Conservation (phyloP, 1,139 yeast genomes). For the Hanseniaspora uvarum region DNA sequence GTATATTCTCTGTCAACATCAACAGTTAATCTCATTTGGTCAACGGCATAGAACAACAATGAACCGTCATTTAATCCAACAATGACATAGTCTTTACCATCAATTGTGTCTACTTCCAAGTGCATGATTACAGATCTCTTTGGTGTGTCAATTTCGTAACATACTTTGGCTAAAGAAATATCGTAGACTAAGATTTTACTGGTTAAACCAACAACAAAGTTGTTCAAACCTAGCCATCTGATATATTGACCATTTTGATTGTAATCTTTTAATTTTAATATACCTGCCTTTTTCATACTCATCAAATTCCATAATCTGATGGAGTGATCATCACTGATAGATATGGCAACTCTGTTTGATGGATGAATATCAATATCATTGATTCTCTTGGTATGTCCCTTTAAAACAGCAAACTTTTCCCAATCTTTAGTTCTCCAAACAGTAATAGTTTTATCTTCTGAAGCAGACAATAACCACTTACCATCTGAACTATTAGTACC, state of each 20-base stretch:
- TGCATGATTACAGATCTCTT: conserved; percentile 59
- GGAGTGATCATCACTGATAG: conserved; percentile 77
- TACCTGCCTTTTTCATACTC: conserved; percentile 95
- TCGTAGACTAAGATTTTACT: conserved; percentile 56
- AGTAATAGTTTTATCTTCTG: conserved; percentile 81
- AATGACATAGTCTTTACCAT: conserved; percentile 46
- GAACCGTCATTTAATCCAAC: conserved; percentile 66
- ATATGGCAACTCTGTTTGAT: conserved; percentile 80
- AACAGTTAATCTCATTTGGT: conserved; percentile 31
- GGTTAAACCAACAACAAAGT: conserved; percentile 65
- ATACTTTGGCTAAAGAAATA: conserved; percentile 53
- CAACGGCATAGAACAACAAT: conserved; percentile 45
- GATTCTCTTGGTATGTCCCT: conserved; percentile 71
- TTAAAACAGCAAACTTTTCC: conserved; percentile 81
- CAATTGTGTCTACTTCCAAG: conserved; percentile 42
- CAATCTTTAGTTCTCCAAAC: conserved; percentile 96
- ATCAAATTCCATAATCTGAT: conserved; percentile 87
- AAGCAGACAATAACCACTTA: conserved; percentile 83
- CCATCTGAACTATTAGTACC: conserved; percentile 34
- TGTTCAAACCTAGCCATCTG: conserved; percentile 45
- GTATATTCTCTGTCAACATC: conserved; percentile 25
- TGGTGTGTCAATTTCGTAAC: conserved; percentile 38
- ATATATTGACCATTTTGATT: conserved; percentile 62
- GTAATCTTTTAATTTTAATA: conserved; percentile 60
- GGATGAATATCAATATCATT: conserved; percentile 86